Base-by-base conservation (phyloP, 2,329 filamentous ascomycete genomes). In the Waltergamsia citrina region DNA sequence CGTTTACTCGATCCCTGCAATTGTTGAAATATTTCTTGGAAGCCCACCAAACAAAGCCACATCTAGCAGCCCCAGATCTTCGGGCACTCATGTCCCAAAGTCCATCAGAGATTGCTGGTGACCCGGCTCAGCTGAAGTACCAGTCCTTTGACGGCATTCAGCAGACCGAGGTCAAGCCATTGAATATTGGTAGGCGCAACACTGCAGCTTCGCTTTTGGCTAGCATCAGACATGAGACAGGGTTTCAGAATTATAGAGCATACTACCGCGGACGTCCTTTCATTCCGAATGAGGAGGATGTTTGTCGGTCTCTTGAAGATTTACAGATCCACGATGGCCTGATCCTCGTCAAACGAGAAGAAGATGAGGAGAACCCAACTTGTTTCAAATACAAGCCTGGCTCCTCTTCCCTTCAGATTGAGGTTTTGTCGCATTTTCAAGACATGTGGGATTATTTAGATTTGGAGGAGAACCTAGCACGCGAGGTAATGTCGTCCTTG, bases 381-480 rank as follows among this genome's bases (percentile, higher is more conserved):
- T 50, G 66, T 18, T 45, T 62, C 41, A 49, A 64, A 20, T 58
- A 69, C 34, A 65, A 63, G 40, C 67, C 57, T 33, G 74, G 62
- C 32, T 71, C 63, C 30, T 78, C 63, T 41, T 70, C 62, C 23
- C 69, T 96, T 3, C 86, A 96, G 50, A 69, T 74, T 10, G 84
- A 90, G 46, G 78, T 96, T 16, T 63, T 92, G 44, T 71, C 78
- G 37, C 84, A 93, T 53, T 94, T 94, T 48, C 72, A 85, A 35
- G 78, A 90, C 40, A 60, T 98, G 17, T 94, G 92, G 69, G 72
- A 76, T 28, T 82, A 90, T 47, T 67, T 96, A 35, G 76, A 78
- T 42, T 72, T 88, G 59, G 73, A 84, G 29, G 78, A 88, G 38
- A 66, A 62, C 32, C 61, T 86, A 27, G 78, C 83, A 6, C 65